These are phyloP conservation scores for Salinomyces thailandicus DNA, from an alignment of 2,329 filamentous ascomycete genomes.

Conservation along the genomic window DNA sequence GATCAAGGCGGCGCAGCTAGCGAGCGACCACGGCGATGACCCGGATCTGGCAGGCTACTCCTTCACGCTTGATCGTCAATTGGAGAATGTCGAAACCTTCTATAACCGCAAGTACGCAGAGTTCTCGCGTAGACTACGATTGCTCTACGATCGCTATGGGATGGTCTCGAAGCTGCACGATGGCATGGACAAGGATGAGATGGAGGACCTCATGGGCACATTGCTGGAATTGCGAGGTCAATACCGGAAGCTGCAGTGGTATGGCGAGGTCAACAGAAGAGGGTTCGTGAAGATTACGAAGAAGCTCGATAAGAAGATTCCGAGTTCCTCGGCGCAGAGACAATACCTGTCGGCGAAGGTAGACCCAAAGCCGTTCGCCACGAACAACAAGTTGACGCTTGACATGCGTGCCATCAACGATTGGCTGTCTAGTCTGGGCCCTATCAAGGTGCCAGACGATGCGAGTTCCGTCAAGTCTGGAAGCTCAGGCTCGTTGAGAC, in stretches of 20 bases:
- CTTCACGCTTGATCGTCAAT: slow-evolving; percentile 88
- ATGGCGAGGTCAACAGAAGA: slow-evolving; percentile 88
- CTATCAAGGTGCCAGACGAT: slow-evolving; percentile 68
- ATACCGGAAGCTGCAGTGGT: slow-evolving; percentile 89
- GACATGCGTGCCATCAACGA: slow-evolving; percentile 68
- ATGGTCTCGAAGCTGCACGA: slow-evolving; percentile 57
- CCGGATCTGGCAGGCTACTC: slow-evolving; percentile 95
- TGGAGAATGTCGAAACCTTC: slow-evolving; percentile 92
- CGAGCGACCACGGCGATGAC: slow-evolving; percentile 45
- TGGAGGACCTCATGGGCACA: slow-evolving; percentile 82
- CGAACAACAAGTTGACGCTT: slow-evolving; percentile 50
- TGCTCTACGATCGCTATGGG: slow-evolving; percentile 82
- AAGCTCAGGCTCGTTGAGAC: slow-evolving; percentile 56
- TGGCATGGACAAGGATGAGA: slow-evolving; percentile 74
- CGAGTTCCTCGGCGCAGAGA: slow-evolving; percentile 60
- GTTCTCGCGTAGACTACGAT: slow-evolving; percentile 68
- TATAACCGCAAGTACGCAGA: slow-evolving; percentile 94
- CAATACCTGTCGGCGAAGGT: slow-evolving; percentile 86
- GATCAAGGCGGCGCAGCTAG: slow-evolving; percentile 65
- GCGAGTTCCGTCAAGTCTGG: slow-evolving; percentile 56
- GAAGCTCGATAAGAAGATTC: slow-evolving; percentile 93
- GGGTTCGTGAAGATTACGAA: slow-evolving; percentile 99
- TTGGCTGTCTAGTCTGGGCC: slow-evolving; percentile 75
- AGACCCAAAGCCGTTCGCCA: slow-evolving; percentile 77
- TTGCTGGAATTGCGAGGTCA: slow-evolving; percentile 80